Evolutionary conservation across 345 rosid species (phyloP).

Genomic region (Luvunga scandens): DNA sequence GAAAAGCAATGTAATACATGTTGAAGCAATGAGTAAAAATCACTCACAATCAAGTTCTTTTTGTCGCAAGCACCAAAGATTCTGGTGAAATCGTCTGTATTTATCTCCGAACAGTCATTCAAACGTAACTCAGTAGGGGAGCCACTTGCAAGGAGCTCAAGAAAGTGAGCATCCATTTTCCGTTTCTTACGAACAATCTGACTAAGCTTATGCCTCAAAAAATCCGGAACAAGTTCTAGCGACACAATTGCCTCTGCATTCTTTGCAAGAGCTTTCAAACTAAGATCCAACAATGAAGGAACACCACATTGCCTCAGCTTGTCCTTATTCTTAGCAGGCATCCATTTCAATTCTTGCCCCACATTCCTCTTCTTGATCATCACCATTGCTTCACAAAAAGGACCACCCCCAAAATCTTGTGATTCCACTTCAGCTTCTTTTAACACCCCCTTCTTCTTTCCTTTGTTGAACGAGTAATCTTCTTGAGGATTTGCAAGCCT

Average conservation of each 20-base stretch:
- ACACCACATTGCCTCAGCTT: not conserved
- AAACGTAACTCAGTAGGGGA: constrained; percentile 36
- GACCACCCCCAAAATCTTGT: constrained; percentile 16
- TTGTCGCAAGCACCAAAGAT: constrained; percentile 33
- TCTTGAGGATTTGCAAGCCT: constrained; percentile 8
- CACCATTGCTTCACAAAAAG: constrained; percentile 29
- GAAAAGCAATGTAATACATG: not conserved
- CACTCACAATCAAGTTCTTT: constrained; percentile 28
- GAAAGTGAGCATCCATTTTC: constrained; percentile 26
- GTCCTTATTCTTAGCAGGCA: constrained; percentile 5
- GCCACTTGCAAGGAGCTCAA: constrained; percentile 38
- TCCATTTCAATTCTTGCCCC: constrained; percentile 19
- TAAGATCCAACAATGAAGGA: constrained; percentile 36
- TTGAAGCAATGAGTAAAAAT: not conserved
- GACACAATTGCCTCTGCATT: constrained; percentile 36
- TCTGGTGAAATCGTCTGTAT: constrained; percentile 31
- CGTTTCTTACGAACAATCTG: constrained; percentile 23
- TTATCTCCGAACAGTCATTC: constrained; percentile 25
- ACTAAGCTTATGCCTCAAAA: constrained; percentile 33
- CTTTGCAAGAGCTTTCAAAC: constrained; percentile 33
- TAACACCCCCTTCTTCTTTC: not conserved
- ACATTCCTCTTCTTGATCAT: constrained; percentile 25
- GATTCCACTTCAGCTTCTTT: not conserved
- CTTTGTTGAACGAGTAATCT: not conserved
- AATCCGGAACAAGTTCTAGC: constrained; percentile 38